These are phyloP conservation scores for Nemania serpens DNA, from an alignment of 2,329 filamentous ascomycete species.

Conservation along the genomic window DNA sequence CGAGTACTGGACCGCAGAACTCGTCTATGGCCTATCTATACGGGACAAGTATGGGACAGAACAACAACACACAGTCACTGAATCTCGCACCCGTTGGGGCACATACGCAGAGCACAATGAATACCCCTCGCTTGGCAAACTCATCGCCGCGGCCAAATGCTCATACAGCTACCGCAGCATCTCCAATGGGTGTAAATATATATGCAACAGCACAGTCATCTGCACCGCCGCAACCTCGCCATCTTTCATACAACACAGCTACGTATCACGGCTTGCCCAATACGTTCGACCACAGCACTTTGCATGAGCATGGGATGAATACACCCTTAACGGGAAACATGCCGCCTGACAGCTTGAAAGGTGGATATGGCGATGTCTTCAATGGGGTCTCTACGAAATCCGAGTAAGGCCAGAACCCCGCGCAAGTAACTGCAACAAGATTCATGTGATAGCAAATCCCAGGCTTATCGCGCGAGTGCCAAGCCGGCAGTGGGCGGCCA, in stretches of 20 bases:
- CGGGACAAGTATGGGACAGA: slow-evolving; percentile 31
- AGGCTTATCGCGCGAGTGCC: slow-evolving; percentile 14
- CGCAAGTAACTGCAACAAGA: slow-evolving; percentile 15
- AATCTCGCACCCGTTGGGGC: slow-evolving; percentile 36
- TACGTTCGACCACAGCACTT: slow-evolving; percentile 37
- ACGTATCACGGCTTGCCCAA: slow-evolving; percentile 35
- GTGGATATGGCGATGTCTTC: slow-evolving; percentile 33
- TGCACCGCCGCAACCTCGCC: slow-evolving; percentile 36
- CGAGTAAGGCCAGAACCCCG: slow-evolving; percentile 27
- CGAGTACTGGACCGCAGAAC: slow-evolving; percentile 29
- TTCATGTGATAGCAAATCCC: slow-evolving; percentile 15
- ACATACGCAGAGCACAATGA: slow-evolving; percentile 34
- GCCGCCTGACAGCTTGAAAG: slow-evolving; percentile 37
- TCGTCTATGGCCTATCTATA: slow-evolving; percentile 36
- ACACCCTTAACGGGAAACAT: slow-evolving; percentile 38
- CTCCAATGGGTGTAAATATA: slow-evolving; percentile 38
- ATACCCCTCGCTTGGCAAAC: slow-evolving; percentile 36
- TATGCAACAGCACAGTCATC: slow-evolving; percentile 38
- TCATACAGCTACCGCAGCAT: slow-evolving; percentile 34
- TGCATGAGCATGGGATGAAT: slow-evolving; percentile 37
- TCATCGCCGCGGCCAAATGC: slow-evolving; percentile 37
- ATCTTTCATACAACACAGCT: slow-evolving; percentile 37
- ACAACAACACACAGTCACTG: slow-evolving; percentile 29
- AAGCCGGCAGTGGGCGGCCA: slow-evolving; percentile 12
- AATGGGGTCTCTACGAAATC: slow-evolving; percentile 36